Percentiles rank a stretch among this genome's conserved stretches.
phyloP scores from a whole-genome alignment of 1,284 basidiomycete genomes.

The Ceratobasidium papillatum region DNA sequence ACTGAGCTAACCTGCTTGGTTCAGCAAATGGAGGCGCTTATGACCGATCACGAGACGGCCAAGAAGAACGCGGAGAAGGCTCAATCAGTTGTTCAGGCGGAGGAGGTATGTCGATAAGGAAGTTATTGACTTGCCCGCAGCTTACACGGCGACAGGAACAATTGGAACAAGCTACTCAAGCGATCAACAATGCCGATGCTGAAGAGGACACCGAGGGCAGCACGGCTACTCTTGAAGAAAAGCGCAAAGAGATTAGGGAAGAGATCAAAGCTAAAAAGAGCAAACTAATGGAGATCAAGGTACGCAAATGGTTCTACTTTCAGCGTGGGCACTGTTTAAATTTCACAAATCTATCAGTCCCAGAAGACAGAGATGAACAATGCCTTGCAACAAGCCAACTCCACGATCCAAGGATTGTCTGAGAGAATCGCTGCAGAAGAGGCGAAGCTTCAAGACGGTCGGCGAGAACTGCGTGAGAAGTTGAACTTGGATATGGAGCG shows the following conservation, averaged over 20 bases:
- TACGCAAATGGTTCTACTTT: conserved; percentile 50
- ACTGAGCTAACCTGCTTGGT: background rate
- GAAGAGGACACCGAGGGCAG: conserved; percentile 36
- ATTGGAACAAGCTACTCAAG: conserved; percentile 44
- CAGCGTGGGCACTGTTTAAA: background rate
- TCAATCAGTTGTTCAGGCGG: conserved; percentile 48
- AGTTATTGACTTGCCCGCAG: background rate
- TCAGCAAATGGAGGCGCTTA: conserved; percentile 56
- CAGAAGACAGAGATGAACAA: conserved; percentile 58
- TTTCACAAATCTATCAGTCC: background rate
- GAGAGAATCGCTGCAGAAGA: conserved; percentile 25
- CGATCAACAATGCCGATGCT: conserved; percentile 32
- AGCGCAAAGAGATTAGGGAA: conserved; percentile 57
- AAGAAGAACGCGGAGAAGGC: conserved; percentile 50
- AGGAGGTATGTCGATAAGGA: conserved; percentile 56
- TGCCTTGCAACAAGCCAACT: conserved; percentile 45
- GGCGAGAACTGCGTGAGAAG: conserved; percentile 29
- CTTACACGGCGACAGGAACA: conserved; percentile 54
- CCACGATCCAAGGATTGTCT: conserved; percentile 27
- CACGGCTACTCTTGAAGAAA: conserved; percentile 60
- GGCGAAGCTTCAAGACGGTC: conserved; percentile 33
- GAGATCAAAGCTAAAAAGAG: conserved; percentile 60
- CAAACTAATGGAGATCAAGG: conserved; percentile 59
- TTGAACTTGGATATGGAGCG: conserved; percentile 31
- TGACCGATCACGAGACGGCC: conserved; percentile 54